Conservation (phyloP, 2,329 filamentous ascomycete genomes). For the Penicillium janthinellum region DNA sequence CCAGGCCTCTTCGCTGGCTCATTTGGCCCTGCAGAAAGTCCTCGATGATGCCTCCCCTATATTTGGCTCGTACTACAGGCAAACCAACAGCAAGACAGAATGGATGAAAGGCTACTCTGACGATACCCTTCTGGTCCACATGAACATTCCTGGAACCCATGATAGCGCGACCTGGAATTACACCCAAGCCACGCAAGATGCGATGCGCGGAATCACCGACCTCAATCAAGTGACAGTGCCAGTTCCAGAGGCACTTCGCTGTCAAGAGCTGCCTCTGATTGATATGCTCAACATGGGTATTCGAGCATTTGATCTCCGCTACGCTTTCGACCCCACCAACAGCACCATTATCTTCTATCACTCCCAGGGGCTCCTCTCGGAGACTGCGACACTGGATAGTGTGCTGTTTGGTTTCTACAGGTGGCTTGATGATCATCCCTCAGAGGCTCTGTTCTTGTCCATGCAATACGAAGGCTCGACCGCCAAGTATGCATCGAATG, state of each 20-base stretch:
- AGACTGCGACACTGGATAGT: slow-evolving; percentile 48
- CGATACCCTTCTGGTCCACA: slow-evolving; percentile 45
- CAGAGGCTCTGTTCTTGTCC: slow-evolving; percentile 51
- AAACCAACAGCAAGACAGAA: slow-evolving; percentile 29
- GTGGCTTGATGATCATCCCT: slow-evolving; percentile 52
- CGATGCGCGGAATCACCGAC: slow-evolving; percentile 43
- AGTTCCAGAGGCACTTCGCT: slow-evolving; percentile 42
- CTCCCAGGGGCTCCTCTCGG: slow-evolving; percentile 47
- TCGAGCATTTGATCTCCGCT: slow-evolving; percentile 55
- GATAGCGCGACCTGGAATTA: slow-evolving; percentile 58
- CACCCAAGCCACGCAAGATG: slow-evolving; percentile 45
- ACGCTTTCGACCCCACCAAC: slow-evolving; percentile 51
- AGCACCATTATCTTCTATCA: slow-evolving; percentile 54
- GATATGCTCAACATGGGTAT: slow-evolving; percentile 51
- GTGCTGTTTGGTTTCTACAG: slow-evolving; percentile 52
- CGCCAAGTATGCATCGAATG: slow-evolving; percentile 28
- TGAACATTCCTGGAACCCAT: slow-evolving; percentile 56
- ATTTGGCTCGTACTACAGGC: slow-evolving; percentile 42
- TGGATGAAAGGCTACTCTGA: slow-evolving; percentile 54
- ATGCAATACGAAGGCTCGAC: slow-evolving; percentile 50
- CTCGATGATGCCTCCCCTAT: slow-evolving; percentile 47
- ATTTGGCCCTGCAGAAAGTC: slow-evolving; percentile 47
- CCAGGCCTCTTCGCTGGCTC: slow-evolving; percentile 26
- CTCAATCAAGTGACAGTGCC: slow-evolving; percentile 38
- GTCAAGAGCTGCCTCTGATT: slow-evolving; percentile 45